Evolutionary conservation across 805 yeast species (phyloP), one percentile per base, ranked within the genome.

Genomic region (Schwanniomyces vanrijiae): DNA sequence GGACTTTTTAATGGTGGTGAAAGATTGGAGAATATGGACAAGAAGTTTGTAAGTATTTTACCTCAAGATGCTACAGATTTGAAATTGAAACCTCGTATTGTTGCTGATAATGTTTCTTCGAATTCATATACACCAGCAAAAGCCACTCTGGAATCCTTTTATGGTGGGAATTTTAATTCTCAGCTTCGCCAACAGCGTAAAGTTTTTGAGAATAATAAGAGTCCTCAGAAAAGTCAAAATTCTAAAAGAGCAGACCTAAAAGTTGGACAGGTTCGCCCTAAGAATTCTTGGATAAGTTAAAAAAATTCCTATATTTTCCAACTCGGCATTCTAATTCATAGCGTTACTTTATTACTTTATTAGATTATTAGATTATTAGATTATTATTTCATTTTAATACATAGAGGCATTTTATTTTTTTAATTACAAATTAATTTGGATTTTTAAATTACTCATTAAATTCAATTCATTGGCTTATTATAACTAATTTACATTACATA

Each of bases 1-100:
- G 91, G 91, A 1, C 62, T 85, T 18, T 84, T 77, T 64, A 76
- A 78, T 44, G 77, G 75, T 11, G 84, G 83, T 6, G 64, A 64
- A 39, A 51, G 61, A 37, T 14, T 43, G 7, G 39, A 46, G 3
- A 37, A 39, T 22, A 53, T 45, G 41, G 56, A 50, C 16, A 47
- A 46, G 7, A 45, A 47, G 24, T 50, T 61, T 26, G 63, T 62
- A 9, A 55, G 59, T 37, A 62, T 64, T 4, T 38, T 64, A 7
- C 46, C 51, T n/a, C 65, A 64, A 38, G 70, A 64, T 44, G 46
- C 48, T 2, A 46, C 46, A 10, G 75, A 69, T 40, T 28, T 49
- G n/a, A 64, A 56, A 42, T 58, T 68, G 22, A 58, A 59, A 29
- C 74, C 69, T 2, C 47, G 51, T 7, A 47, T 59, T 1, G 58